These are phyloP conservation scores for Bacidia rubella DNA, from an alignment of 495 filamentous ascomycete species.

Conservation along the genomic window DNA sequence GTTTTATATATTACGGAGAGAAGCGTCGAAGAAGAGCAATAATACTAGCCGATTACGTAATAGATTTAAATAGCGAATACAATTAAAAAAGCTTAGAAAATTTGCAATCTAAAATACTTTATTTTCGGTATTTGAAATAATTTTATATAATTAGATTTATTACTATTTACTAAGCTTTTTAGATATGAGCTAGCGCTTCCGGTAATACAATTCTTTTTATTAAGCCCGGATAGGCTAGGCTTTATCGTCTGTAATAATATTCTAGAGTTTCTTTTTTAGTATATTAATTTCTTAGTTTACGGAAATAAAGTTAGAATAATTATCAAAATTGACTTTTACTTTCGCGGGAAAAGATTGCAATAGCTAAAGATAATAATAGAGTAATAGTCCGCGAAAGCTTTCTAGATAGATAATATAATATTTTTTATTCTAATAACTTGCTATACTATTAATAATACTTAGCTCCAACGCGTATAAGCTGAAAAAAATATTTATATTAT, in stretches of 20 bases:
- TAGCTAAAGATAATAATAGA: not conserved
- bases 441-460: not conserved
- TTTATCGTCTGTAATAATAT: constrained; percentile 8
- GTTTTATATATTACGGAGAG: constrained; percentile 6
- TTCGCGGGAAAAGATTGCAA: constrained; percentile 1
- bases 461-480: constrained; percentile 5
- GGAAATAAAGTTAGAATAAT: not conserved
- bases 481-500: constrained; percentile 2
- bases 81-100: constrained; percentile 11
- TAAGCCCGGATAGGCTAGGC: constrained; percentile 6
- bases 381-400: not conserved
- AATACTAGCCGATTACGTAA: constrained; percentile 15
- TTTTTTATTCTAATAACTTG: constrained; percentile 2
- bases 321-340: not conserved
- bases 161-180: constrained; percentile 10
- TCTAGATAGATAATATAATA: not conserved
- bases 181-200: constrained; percentile 7
- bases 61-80: constrained; percentile 14
- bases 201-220: constrained; percentile 11
- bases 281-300: constrained; percentile 5
- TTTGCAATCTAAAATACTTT: constrained; percentile 3
- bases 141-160: constrained; percentile 8
- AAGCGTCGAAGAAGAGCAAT: constrained; percentile 15
- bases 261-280: constrained; percentile 3
- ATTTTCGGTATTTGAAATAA: constrained; percentile 9